These are phyloP conservation scores for Colletotrichum theobromicola DNA, from an alignment of 2,329 filamentous ascomycete genomes.

Conservation along the genomic window DNA sequence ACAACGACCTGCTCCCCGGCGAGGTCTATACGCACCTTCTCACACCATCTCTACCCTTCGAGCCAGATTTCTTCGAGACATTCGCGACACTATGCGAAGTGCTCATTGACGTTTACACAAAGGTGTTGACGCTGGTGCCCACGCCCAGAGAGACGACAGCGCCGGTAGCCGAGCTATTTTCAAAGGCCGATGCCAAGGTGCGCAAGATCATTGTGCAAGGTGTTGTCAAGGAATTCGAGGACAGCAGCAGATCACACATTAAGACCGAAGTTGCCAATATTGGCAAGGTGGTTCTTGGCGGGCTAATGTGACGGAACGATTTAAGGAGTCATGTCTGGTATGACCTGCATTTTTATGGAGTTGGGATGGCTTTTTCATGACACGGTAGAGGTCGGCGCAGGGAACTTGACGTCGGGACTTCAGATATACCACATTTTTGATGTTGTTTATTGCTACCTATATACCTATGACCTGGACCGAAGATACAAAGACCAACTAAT, in stretches of 20 bases:
- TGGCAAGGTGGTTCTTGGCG: constrained; percentile 87
- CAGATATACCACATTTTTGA: constrained; percentile 15
- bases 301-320: constrained; percentile 65
- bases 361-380: neutral
- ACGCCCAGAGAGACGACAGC: constrained; percentile 75
- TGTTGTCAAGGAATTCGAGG: constrained; percentile 92
- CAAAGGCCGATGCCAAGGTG: constrained; percentile 85
- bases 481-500: constrained; percentile 1
- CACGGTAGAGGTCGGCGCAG: neutral
- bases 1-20: constrained; percentile 73
- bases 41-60: constrained; percentile 92
- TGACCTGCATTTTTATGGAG: constrained; percentile 22
- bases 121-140: constrained; percentile 77
- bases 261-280: constrained; percentile 85
- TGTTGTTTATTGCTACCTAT: neutral
- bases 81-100: constrained; percentile 96
- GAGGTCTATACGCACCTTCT: constrained; percentile 89
- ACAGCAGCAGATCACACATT: constrained; percentile 75
- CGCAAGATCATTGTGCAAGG: constrained; percentile 89
- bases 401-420: neutral
- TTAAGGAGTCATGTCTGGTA: neutral
- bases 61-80: constrained; percentile 96
- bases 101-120: constrained; percentile 88
- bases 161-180: constrained; percentile 81
- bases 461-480: neutral